Conservation (phyloP, 2,329 filamentous ascomycete genomes). For the Alternaria arbusti region DNA sequence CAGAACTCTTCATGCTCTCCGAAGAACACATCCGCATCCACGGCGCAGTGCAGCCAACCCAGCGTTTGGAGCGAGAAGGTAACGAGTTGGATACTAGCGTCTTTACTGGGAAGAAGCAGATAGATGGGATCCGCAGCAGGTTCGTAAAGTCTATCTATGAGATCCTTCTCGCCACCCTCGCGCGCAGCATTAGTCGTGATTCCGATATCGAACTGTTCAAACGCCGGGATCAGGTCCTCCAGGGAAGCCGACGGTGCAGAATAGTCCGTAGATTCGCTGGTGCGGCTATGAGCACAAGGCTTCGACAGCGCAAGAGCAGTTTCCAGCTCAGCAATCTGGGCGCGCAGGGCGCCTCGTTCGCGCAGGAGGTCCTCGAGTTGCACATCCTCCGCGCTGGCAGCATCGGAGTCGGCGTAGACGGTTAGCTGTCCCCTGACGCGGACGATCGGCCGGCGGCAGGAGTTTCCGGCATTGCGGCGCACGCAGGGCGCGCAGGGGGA, state of each 20-base stretch:
- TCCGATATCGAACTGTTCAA: constrained; percentile 19
- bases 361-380: constrained; percentile 11
- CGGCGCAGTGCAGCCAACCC: constrained; percentile 17
- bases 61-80: constrained; percentile 13
- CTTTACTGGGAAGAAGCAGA: constrained; percentile 13
- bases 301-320: constrained; percentile 16
- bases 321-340: constrained; percentile 19
- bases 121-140: constrained; percentile 16
- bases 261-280: constrained; percentile 10
- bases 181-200: constrained; percentile 1
- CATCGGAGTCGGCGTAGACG: constrained; percentile 8
- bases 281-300: constrained; percentile 16
- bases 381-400: background rate
- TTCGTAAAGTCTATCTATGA: constrained; percentile 13
- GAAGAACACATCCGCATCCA: constrained; percentile 9
- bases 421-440: constrained; percentile 18
- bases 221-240: constrained; percentile 16
- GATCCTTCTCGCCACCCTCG: constrained; percentile 6
- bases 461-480: constrained; percentile 14
- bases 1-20: constrained; percentile 14
- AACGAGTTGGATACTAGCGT: constrained; percentile 9
- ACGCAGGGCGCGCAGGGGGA: constrained; percentile 14
- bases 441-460: constrained; percentile 15
- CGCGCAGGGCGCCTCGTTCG: constrained; percentile 12
- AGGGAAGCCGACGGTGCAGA: constrained; percentile 6